These are phyloP conservation scores for Penicillium waksmanii DNA, from an alignment of 495 filamentous ascomycete genomes.

Conservation along the genomic window DNA sequence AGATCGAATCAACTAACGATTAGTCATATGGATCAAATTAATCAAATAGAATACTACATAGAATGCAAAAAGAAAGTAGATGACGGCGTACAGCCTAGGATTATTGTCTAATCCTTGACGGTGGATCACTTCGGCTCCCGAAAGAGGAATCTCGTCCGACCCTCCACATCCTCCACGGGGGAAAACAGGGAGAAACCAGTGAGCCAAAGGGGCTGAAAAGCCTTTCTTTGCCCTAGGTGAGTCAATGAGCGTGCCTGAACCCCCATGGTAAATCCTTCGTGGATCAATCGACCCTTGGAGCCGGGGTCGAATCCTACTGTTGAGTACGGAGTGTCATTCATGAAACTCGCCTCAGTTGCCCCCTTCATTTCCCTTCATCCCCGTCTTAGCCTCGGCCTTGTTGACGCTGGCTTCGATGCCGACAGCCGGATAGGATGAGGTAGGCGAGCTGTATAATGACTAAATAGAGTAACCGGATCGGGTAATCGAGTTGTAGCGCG, in stretches of 20 bases:
- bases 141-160: not conserved
- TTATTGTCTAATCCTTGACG: not conserved
- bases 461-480: too few relatives aligned
- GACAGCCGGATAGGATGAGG: not conserved
- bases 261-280: not conserved
- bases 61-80: not conserved
- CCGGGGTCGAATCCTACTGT: constrained; percentile 5
- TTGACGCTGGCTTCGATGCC: not conserved
- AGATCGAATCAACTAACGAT: not conserved
- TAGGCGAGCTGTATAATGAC: too few relatives aligned
- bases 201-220: constrained; percentile 10
- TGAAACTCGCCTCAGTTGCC: constrained; percentile 23
- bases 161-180: constrained; percentile 18
- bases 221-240: not conserved
- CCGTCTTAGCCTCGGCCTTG: not conserved
- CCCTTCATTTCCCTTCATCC: not conserved
- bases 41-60: not conserved
- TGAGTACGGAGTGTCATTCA: not conserved
- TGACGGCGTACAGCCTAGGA: not conserved
- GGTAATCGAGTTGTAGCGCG: too few relatives aligned
- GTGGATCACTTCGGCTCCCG: constrained; percentile 2
- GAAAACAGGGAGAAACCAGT: constrained; percentile 19
- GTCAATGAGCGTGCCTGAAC: constrained; percentile 10
- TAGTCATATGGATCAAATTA: not conserved
- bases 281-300: not conserved